These are phyloP conservation scores for Botryococcus braunii DNA, from an alignment of 163 green algal genomes.

Conservation along the genomic window DNA sequence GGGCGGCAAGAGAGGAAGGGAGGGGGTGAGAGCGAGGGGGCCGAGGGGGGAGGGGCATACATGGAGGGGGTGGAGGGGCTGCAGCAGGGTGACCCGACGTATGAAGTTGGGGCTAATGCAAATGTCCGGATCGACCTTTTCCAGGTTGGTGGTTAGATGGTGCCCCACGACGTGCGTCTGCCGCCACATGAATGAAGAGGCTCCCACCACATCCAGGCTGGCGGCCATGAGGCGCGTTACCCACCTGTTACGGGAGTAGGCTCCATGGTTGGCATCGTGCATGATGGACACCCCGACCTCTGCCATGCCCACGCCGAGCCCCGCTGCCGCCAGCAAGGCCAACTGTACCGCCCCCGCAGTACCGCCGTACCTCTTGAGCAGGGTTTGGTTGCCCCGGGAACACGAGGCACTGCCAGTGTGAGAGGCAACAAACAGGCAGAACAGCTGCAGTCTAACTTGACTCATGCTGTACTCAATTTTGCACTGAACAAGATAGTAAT, in stretches of 20 bases:
- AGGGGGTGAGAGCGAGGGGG: no score
- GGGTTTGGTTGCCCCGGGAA: no score
- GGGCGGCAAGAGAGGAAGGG: no score
- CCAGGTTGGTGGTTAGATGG: constrained; percentile 59
- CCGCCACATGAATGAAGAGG: constrained; percentile 54
- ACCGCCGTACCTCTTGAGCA: no score
- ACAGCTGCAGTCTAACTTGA: no score
- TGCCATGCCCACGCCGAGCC: constrained; percentile 46
- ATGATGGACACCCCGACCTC: constrained; percentile 60
- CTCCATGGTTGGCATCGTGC: constrained; percentile 67
- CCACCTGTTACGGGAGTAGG: constrained; percentile 22
- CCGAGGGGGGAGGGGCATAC: constrained; percentile 1
- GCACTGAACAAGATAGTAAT: no score
- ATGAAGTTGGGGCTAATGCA: constrained; percentile 34
- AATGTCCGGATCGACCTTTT: constrained; percentile 55
- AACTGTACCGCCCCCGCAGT: no score
- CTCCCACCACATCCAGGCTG: constrained; percentile 44
- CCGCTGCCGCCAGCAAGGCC: constrained; percentile 30
- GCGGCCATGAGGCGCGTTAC: constrained; percentile 34
- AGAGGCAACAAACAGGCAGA: no score
- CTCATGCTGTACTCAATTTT: no score
- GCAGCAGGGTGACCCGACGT: constrained; percentile 35
- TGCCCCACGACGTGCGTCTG: constrained; percentile 58
- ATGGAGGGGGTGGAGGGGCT: constrained; percentile 39
- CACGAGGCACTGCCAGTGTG: no score